Base-by-base conservation (phyloP, 345 rosid genomes). In the Pistacia integerrima region DNA sequence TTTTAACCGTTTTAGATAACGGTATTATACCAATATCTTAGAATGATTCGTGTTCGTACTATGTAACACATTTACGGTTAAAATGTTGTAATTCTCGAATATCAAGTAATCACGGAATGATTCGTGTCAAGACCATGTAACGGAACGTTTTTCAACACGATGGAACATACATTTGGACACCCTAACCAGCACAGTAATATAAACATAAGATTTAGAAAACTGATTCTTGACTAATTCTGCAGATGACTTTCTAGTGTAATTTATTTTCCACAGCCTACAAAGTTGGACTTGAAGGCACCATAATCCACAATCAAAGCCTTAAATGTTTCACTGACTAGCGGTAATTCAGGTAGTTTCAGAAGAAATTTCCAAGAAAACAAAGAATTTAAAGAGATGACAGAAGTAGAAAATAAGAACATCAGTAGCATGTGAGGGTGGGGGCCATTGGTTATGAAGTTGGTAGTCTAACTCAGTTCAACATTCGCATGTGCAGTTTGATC, bases 401-500 rank as follows among this genome's bases (percentile, higher is more conserved):
- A 7, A 62, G 49, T 8, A 41, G 6, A 38, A 9, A 30, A 28
- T 14, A 10, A 25, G 3, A 41, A 41, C 46, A 41, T 41, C 46
- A 41, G 46, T 7, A 49, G 88, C 83, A 62, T 67, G 87, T 76
- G 78, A 55, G 76, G 59, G 84, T 66, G 70, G 81, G 11, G 75
- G 60, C 81, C 16, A 48, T 18, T 68, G 58, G 49, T 75, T 64
- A 77, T 78, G 83, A 78, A 76, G 83, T 83, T 76, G 86, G 83
- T 84, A 77, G 62, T 72, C 82, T 80, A 81, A 82, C 84, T 55
- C 72, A 79, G 86, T 51, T 72, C 78, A 86, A 89, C 97, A 90
- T 67, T 76, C 75, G 89, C 98, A 92, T 94, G 91, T 90, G 90
- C 80, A 75, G 51, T 82, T 66, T 63, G 75, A 75, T 78, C 75